These are phyloP conservation scores for Cyclaneusma minus DNA, from an alignment of 2,329 filamentous ascomycete species.

Conservation along the genomic window DNA sequence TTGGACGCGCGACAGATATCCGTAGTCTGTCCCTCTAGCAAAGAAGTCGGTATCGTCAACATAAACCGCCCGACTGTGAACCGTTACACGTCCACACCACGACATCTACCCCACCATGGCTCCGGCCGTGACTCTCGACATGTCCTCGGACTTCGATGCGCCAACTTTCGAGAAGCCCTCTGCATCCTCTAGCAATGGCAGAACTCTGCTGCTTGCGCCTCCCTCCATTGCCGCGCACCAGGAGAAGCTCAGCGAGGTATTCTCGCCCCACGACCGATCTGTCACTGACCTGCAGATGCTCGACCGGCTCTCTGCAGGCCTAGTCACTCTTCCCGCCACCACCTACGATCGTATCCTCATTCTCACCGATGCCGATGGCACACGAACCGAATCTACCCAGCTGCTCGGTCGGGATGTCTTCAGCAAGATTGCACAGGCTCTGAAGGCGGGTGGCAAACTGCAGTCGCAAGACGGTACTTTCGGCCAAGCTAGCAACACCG, in stretches of 20 bases:
- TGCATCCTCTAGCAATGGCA: background rate
- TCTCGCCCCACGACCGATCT: conserved; percentile 58
- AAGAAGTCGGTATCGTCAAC: no score
- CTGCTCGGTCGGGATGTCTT: conserved; percentile 57
- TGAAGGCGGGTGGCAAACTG: conserved; percentile 55
- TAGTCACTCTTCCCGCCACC: conserved; percentile 58
- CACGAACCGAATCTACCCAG: conserved; percentile 41
- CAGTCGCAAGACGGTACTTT: conserved; percentile 53
- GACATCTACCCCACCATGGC: conserved; percentile 10
- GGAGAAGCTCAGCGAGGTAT: conserved; percentile 54
- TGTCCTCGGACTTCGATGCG: conserved; percentile 16
- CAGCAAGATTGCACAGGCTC: conserved; percentile 48
- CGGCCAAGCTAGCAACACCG: conserved; percentile 21
- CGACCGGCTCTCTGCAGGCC: conserved; percentile 70
- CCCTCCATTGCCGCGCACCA: conserved; percentile 81
- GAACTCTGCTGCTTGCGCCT: conserved; percentile 75
- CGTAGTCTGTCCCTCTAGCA: no score
- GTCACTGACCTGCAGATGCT: conserved; percentile 93
- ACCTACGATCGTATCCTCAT: conserved; percentile 80
- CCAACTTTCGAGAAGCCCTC: conserved; percentile 1
- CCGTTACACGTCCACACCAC: no score
- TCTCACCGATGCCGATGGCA: conserved; percentile 61
- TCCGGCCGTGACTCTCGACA: conserved; percentile 17
- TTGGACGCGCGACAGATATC: background rate
- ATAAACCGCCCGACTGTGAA: no score